These are phyloP conservation scores for Xylaria bambusicola DNA, from an alignment of 495 filamentous ascomycete genomes.

Conservation along the genomic window DNA sequence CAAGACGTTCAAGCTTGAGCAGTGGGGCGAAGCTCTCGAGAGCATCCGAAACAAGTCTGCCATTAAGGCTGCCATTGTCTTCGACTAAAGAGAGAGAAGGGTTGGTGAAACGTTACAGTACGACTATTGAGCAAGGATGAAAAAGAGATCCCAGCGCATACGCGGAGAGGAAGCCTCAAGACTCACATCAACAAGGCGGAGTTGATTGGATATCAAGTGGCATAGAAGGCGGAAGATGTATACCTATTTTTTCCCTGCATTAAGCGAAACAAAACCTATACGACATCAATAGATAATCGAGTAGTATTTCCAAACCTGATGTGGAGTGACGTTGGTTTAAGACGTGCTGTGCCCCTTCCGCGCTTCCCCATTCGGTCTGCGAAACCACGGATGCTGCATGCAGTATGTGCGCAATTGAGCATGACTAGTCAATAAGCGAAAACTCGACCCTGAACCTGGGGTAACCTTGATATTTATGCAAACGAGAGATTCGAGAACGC, in stretches of 20 bases:
- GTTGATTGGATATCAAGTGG: neutral
- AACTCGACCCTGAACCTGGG: too few species aligned
- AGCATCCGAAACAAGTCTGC: conserved; percentile 65
- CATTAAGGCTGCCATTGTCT: conserved; percentile 72
- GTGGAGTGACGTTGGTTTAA: neutral
- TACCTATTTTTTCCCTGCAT: neutral
- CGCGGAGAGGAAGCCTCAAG: neutral
- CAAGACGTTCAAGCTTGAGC: conserved; percentile 54
- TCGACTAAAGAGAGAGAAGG: conserved; percentile 49
- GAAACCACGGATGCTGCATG: neutral
- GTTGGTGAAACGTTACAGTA: neutral
- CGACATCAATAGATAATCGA: neutral
- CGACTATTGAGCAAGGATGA: neutral
- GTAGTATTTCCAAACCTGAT: neutral
- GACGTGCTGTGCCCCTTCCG: neutral
- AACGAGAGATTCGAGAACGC: too few species aligned
- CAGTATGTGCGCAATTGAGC: neutral
- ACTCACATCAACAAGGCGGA: conserved; percentile 10
- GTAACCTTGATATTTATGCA: too few species aligned
- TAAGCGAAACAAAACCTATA: neutral
- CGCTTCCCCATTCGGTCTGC: neutral
- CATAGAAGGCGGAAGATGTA: neutral
- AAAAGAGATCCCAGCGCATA: neutral
- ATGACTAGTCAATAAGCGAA: too few species aligned
- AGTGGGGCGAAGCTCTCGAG: conserved; percentile 56